Evolutionary conservation across 2,329 filamentous ascomycete species (phyloP).

Genomic region (Penicillium sp.): DNA sequence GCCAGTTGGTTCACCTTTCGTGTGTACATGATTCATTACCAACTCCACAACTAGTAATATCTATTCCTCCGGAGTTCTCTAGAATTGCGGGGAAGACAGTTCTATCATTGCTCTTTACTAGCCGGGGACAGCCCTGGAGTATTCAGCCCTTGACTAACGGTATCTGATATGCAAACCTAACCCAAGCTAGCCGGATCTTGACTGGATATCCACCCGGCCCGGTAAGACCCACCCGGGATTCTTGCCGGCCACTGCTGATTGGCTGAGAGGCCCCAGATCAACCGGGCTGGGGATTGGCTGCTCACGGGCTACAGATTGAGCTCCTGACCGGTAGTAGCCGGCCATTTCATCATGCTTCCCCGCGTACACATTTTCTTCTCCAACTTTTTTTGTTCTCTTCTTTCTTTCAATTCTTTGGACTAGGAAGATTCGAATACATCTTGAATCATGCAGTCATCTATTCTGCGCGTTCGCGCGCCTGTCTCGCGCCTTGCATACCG

Average conservation of each 20-base stretch:
- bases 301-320: background rate
- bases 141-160: background rate
- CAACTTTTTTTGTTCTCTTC: conserved; percentile 3
- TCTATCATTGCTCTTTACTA: background rate
- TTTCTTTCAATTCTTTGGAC: conserved; percentile 9
- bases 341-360: conserved; percentile 27
- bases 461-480: conserved; percentile 30
- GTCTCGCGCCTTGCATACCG: conserved; percentile 22
- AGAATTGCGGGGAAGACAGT: background rate
- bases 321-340: conserved; percentile 22
- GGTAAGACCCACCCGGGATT: conserved; percentile 17
- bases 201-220: conserved; percentile 9
- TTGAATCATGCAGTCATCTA: conserved; percentile 31
- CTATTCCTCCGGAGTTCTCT: background rate
- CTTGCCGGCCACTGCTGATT: conserved; percentile 13
- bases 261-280: background rate
- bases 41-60: too few relatives aligned
- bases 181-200: background rate
- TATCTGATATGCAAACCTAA: background rate
- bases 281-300: background rate
- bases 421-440: conserved; percentile 1
- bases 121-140: too few relatives aligned
- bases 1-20: too few relatives aligned
- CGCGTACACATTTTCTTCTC: conserved; percentile 22
- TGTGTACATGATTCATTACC: too few relatives aligned